phyloP scores from a whole-genome alignment of 2,329 filamentous ascomycete genomes.

The Penicillium frequentans region DNA sequence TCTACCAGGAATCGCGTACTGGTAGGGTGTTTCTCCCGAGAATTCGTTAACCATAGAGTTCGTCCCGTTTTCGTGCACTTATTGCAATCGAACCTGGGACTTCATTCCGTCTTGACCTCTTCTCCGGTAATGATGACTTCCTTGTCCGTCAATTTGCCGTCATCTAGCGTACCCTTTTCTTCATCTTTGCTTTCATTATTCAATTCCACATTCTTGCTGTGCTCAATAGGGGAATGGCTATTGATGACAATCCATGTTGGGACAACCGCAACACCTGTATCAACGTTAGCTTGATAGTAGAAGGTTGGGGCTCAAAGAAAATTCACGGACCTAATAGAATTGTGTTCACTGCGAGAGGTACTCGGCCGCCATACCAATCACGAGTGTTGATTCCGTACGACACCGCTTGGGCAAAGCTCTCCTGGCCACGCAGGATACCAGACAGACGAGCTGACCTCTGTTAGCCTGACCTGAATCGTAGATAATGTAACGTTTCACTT shows the following conservation, averaged over 20 bases:
- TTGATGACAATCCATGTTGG: constrained; percentile 30
- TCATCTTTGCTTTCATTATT: constrained; percentile 10
- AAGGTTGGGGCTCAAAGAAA: neutral
- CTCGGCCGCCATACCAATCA: constrained; percentile 43
- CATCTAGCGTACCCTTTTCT: constrained; percentile 5
- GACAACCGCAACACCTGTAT: constrained; percentile 23
- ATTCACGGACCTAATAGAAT: constrained; percentile 30
- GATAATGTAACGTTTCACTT: neutral
- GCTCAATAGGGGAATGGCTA: constrained; percentile 20
- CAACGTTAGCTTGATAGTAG: neutral
- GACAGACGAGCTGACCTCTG: constrained; percentile 34
- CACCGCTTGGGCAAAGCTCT: constrained; percentile 48
- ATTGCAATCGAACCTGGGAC: too few relatives aligned
- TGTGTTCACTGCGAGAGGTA: constrained; percentile 45
- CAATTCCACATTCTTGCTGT: constrained; percentile 6
- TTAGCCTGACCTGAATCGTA: constrained; percentile 2
- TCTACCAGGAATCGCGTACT: too few relatives aligned
- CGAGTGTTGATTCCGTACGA: constrained; percentile 46
- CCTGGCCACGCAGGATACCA: constrained; percentile 47
- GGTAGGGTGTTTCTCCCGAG: too few relatives aligned
- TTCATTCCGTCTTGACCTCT: neutral
- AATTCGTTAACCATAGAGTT: too few relatives aligned
- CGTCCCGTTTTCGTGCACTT: too few relatives aligned
- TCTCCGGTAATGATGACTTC: neutral
- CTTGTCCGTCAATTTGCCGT: neutral